Evolutionary conservation across 176 grass and related monocot species (phyloP).

Genomic region (Carex pumila): DNA sequence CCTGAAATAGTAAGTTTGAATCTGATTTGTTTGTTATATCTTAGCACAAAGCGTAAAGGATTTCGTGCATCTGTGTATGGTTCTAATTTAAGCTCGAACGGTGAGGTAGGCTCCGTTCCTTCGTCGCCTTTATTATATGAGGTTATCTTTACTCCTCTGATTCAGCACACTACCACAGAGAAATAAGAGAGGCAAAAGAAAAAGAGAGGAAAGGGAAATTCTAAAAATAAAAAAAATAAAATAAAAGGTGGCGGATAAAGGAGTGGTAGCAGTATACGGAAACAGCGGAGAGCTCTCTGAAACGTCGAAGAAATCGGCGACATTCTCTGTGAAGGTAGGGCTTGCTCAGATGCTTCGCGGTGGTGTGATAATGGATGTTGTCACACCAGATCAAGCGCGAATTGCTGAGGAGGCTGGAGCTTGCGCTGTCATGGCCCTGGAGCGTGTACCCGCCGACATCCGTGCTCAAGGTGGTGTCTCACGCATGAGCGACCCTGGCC

Average conservation of each 20-base stretch:
- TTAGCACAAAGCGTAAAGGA: no score
- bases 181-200: no score
- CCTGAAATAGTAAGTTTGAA: no score
- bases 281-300: conserved; percentile 31
- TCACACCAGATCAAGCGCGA: no score
- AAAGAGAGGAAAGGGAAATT: no score
- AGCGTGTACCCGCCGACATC: conserved; percentile 83
- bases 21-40: no score
- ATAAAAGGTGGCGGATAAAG: conserved; percentile 16
- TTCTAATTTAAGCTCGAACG: no score
- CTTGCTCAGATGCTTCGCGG: conserved; percentile 79
- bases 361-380: no score
- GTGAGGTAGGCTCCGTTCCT: neutral
- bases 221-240: no score
- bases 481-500: conserved; percentile 66
- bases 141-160: neutral
- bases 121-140: conserved; percentile 9
- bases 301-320: conserved; percentile 30
- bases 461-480: conserved; percentile 57
- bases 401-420: no score
- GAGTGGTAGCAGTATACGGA: conserved; percentile 41
- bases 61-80: no score
- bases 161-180: neutral
- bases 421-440: conserved; percentile 70
- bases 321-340: conserved; percentile 80